These are phyloP conservation scores for Mimosa bimucronata DNA, from an alignment of 306 rosid species.

Conservation along the genomic window DNA sequence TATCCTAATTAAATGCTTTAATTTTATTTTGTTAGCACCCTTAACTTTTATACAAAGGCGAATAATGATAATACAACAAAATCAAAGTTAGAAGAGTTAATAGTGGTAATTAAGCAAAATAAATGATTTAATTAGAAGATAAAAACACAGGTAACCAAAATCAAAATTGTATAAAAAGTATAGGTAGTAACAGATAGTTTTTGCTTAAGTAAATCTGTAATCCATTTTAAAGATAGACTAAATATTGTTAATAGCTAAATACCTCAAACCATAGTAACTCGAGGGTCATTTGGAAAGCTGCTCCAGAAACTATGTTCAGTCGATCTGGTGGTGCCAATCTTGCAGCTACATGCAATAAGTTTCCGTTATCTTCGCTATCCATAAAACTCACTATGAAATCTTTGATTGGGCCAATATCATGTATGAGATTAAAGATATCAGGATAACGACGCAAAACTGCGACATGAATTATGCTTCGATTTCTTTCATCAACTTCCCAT, in stretches of 20 bases:
- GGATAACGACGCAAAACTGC: constrained; percentile 52
- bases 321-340: constrained; percentile 38
- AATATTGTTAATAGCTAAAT: not conserved
- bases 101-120: no score
- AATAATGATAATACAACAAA: no score
- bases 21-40: no score
- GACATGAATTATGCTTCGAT: constrained; percentile 43
- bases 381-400: constrained; percentile 20
- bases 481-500: constrained; percentile 36
- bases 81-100: no score
- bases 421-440: constrained; percentile 48
- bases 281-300: constrained; percentile 51
- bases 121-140: no score
- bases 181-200: no score
- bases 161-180: no score
- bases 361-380: constrained; percentile 1
- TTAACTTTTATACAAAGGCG: no score
- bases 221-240: not conserved
- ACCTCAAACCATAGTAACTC: constrained; percentile 59
- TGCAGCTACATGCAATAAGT: constrained; percentile 48
- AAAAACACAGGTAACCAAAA: no score
- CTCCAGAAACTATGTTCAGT: constrained; percentile 47
- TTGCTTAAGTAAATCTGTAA: no score
- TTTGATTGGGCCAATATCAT: constrained; percentile 41
- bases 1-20: no score